Conservation (phyloP, 2,329 filamentous ascomycete genomes). For the Fusarium sp. region DNA sequence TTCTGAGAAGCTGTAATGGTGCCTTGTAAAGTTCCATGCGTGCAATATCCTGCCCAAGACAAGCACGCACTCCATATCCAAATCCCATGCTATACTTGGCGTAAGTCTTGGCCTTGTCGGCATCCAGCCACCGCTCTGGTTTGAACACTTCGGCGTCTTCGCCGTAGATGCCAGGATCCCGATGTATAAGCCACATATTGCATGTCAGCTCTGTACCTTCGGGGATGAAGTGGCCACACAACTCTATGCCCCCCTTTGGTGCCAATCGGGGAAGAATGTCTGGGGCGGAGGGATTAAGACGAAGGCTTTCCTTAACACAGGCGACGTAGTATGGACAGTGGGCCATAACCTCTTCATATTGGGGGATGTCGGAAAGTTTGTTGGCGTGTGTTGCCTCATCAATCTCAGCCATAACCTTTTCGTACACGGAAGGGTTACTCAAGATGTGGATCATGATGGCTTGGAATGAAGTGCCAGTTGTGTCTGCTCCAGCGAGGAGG, state of each 20-base stretch:
- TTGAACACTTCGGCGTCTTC: slow-evolving; percentile 54
- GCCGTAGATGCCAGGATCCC: slow-evolving; percentile 50
- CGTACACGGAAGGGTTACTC: slow-evolving; percentile 34
- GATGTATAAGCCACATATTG: slow-evolving; percentile 57
- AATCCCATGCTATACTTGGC: slow-evolving; percentile 54
- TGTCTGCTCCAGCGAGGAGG: slow-evolving; percentile 59
- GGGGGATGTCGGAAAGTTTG: slow-evolving; percentile 55
- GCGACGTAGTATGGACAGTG: slow-evolving; percentile 66
- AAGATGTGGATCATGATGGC: slow-evolving; percentile 55
- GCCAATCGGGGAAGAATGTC: slow-evolving; percentile 66
- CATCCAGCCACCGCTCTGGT: slow-evolving; percentile 61
- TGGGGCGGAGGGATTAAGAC: slow-evolving; percentile 65
- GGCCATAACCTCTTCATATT: slow-evolving; percentile 46
- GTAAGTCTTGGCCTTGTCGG: slow-evolving; percentile 47
- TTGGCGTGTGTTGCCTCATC: slow-evolving; percentile 45
- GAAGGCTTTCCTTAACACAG: slow-evolving; percentile 67
- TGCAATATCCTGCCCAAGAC: slow-evolving; percentile 62
- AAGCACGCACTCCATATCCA: slow-evolving; percentile 59
- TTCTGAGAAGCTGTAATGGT: slow-evolving; percentile 31
- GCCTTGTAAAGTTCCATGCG: slow-evolving; percentile 58
- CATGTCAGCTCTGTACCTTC: slow-evolving; percentile 54
- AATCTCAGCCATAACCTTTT: slow-evolving; percentile 47
- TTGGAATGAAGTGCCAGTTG: slow-evolving; percentile 64
- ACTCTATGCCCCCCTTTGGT: slow-evolving; percentile 59
- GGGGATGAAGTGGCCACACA: slow-evolving; percentile 55